phyloP scores from a whole-genome alignment of 306 rosid species.

The Vachellia collinsii region DNA sequence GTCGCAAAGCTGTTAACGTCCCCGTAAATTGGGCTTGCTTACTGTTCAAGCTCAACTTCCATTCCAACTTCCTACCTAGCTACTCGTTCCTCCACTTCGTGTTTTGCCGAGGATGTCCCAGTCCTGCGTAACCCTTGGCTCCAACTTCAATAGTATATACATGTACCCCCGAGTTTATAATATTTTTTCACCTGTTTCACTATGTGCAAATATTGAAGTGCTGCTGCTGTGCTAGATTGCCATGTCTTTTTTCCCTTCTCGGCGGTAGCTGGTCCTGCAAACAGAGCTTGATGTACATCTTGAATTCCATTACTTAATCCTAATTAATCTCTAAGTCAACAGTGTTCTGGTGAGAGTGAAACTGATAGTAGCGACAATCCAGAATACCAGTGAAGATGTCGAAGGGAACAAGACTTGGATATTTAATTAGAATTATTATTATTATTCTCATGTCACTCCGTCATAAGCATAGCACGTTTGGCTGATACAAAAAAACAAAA shows the following conservation, averaged over 20 bases:
- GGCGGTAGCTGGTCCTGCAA: not conserved
- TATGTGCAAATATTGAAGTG: not conserved
- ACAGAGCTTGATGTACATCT: not conserved
- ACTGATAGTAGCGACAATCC: not conserved
- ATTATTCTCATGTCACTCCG: slow-evolving; percentile 52
- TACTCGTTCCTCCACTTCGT: not conserved
- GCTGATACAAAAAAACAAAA: slow-evolving; percentile 13
- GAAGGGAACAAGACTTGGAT: not conserved
- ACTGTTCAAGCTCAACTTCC: not conserved
- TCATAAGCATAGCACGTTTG: slow-evolving; percentile 6
- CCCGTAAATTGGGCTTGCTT: not conserved
- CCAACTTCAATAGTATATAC: not conserved
- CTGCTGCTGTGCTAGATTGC: not conserved
- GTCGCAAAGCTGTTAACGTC: not conserved
- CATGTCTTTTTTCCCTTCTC: not conserved
- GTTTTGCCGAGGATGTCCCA: not conserved
- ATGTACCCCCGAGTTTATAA: not conserved
- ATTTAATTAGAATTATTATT: slow-evolving; percentile 27
- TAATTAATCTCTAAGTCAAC: not conserved
- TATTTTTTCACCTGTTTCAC: not conserved
- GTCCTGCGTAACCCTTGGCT: not conserved
- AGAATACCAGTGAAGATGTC: too few species aligned
- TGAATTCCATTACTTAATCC: not conserved
- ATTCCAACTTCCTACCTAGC: not conserved
- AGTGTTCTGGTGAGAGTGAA: not conserved